phyloP scores from a whole-genome alignment of 306 rosid species.

The Trichosanthes truncata region DNA sequence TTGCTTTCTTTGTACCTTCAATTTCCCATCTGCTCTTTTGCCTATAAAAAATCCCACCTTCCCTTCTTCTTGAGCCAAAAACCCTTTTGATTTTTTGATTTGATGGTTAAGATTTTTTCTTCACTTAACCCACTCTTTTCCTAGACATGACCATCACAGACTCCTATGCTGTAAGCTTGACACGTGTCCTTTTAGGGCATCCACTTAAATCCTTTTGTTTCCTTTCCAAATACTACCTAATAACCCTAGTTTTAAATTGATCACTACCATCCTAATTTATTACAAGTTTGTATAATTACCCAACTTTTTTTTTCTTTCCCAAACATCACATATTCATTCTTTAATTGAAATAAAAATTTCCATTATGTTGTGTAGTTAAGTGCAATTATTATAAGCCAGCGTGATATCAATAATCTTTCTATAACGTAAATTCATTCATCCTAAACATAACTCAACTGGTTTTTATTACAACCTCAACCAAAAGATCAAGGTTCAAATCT shows the following conservation, averaged over 20 bases:
- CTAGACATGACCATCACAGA: constrained; percentile 15
- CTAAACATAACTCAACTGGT: background rate
- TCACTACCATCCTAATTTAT: background rate
- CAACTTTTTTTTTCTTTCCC: background rate
- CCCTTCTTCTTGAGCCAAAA: constrained; percentile 5
- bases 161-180: constrained; percentile 17
- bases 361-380: background rate
- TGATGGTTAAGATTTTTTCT: constrained; percentile 44
- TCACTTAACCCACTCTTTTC: constrained; percentile 6
- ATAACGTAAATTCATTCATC: no score
- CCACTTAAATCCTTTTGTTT: background rate
- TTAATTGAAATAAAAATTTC: background rate
- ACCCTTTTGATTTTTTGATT: constrained; percentile 25
- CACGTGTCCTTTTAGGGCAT: background rate
- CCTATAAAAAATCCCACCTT: background rate
- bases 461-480: background rate
- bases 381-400: background rate
- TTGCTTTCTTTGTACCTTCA: background rate
- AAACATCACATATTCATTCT: background rate
- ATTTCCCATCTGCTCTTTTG: background rate
- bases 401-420: no score
- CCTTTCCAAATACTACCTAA: background rate
- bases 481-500: no score
- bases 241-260: background rate
- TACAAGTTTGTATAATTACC: background rate